Evolutionary conservation across 306 rosid species (phyloP).

Genomic region (Fragaria iinumae): DNA sequence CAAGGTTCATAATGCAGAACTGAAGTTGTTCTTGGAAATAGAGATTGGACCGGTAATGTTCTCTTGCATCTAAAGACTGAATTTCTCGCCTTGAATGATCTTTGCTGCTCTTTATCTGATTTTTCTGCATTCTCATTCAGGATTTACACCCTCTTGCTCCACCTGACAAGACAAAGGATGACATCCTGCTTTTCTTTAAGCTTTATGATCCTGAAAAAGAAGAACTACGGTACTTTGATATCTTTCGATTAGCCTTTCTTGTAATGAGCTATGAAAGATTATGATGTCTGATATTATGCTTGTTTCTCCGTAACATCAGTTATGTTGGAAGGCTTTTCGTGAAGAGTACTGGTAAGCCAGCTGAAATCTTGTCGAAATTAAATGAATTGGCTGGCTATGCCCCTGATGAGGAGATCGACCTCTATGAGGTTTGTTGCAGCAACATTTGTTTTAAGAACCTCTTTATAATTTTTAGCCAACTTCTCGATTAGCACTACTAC

Average conservation of each 20-base stretch:
- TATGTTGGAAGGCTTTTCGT: constrained; percentile 84
- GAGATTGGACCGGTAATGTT: constrained; percentile 64
- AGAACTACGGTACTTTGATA: constrained; percentile 61
- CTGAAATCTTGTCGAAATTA: constrained; percentile 62
- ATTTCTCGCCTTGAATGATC: neutral
- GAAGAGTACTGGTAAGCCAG: constrained; percentile 68
- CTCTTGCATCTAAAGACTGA: constrained; percentile 8
- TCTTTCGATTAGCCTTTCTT: constrained; percentile 4
- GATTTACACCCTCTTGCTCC: constrained; percentile 60
- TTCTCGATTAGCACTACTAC: neutral
- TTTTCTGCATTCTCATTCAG: constrained; percentile 38
- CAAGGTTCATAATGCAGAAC: constrained; percentile 67
- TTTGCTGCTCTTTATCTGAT: constrained; percentile 16
- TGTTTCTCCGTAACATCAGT: constrained; percentile 42
- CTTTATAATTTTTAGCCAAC: neutral
- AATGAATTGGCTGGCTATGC: constrained; percentile 87
- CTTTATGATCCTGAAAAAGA: constrained; percentile 81
- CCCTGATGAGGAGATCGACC: constrained; percentile 84
- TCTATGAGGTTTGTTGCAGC: constrained; percentile 70
- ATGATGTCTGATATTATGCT: constrained; percentile 14
- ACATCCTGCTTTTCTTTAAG: constrained; percentile 81
- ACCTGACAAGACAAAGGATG: constrained; percentile 73
- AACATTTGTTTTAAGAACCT: neutral
- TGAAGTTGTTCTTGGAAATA: constrained; percentile 75
- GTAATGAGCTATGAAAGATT: neutral